Conservation (phyloP, 2,329 filamentous ascomycete genomes). For the Verruconis gallopava region DNA sequence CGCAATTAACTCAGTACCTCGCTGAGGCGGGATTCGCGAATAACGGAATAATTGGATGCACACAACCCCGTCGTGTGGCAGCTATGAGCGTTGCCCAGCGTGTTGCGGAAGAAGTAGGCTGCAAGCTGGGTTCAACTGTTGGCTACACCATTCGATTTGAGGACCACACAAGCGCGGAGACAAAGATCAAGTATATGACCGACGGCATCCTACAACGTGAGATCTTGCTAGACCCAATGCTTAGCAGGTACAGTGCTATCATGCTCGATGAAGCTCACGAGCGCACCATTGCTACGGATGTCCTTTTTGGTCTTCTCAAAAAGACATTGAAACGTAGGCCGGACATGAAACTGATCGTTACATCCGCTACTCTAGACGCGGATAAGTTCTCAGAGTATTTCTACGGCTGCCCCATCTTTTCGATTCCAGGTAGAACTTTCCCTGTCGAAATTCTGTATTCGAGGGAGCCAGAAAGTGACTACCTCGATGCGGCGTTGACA, state of each 20-base stretch:
- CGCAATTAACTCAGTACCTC: conserved; percentile 87
- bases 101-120: conserved; percentile 94
- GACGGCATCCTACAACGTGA: conserved; percentile 97
- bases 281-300: conserved; percentile 90
- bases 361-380: conserved; percentile 93
- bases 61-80: conserved; percentile 90
- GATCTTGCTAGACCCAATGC: conserved; percentile 88
- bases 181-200: conserved; percentile 98
- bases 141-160: conserved; percentile 99
- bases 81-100: conserved; percentile 98
- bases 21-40: conserved; percentile 86
- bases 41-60: conserved; percentile 84
- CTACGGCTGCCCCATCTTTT: conserved; percentile 90
- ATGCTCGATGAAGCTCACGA: conserved; percentile 99
- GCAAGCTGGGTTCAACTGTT: conserved; percentile 82
- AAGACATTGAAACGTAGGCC: conserved; percentile 69
- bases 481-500: conserved; percentile 82
- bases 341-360: conserved; percentile 96
- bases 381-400: conserved; percentile 98
- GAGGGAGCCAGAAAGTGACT: conserved; percentile 87
- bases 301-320: conserved; percentile 92
- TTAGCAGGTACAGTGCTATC: conserved; percentile 89
- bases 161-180: conserved; percentile 78
- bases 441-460: conserved; percentile 96
- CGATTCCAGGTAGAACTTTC: conserved; percentile 87